Evolutionary conservation across 2,329 filamentous ascomycete species (phyloP), one percentile per base, ranked within the genome.

Genomic region (Alternaria tenuissima): DNA sequence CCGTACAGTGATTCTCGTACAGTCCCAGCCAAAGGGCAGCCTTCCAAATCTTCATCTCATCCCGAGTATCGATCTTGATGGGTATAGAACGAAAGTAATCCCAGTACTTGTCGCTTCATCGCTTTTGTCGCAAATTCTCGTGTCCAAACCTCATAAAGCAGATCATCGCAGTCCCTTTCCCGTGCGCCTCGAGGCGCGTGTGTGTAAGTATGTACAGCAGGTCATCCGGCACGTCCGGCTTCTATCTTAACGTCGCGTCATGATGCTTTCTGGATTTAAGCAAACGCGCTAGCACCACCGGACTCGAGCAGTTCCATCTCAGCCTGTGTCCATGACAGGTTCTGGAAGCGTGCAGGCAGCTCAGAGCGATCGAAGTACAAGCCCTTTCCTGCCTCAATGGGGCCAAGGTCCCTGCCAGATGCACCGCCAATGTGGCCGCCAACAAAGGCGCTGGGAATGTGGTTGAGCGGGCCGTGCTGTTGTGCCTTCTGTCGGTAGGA

Each of bases 291-390:
- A 34, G 94, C 95, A 58, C 95, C 95, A 56, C 94, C 95, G 57
- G 92, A 95, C 87, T 97, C 93, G 74, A 99, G 87, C 22, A 93
- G 94, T 80, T 98, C 95, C 62, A 99, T 99, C 86, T 99, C 95
- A 43, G 89, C 89, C 70, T 89, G 81, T 38, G 87, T 89, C 81
- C 94, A 91, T 12, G 88, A 86, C 49, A 87, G 83, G 66, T 93
- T 87, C 74, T 89, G 88, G 87, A 97, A 99, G 72, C 94, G 88
- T 64, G 84, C 78, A 18, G 95, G 94, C 24, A 99, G 88, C 81
- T 99, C 91, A 70, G 88, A 91, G 70, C 93, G 88, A 80, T 98
- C 95, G 77, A 97, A 97, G 80, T 86, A 93, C 78, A 92, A 83
- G 69, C 94, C 94, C 73, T 88, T 81, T 61, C 86, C 85, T 38